These are phyloP conservation scores for Pleurotus ostreatus DNA, from an alignment of 768 basidiomycete genomes.

Conservation along the genomic window DNA sequence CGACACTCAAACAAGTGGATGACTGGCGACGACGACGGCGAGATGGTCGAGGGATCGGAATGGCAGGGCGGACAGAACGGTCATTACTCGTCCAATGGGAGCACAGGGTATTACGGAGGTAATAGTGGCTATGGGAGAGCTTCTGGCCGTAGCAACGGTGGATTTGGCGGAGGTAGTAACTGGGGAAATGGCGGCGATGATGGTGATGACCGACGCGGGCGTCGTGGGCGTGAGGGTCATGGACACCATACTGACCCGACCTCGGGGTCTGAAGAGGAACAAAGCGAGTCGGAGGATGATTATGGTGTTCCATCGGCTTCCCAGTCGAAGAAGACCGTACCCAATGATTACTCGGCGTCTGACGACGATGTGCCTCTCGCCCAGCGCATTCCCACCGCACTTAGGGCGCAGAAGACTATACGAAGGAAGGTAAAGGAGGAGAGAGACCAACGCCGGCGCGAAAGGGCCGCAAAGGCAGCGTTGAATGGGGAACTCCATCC, in stretches of 20 bases:
- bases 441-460: slow-evolving; percentile 50
- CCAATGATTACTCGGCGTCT: slow-evolving; percentile 26
- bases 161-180: slow-evolving; percentile 16
- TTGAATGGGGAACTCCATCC: slow-evolving; percentile 9
- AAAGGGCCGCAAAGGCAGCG: slow-evolving; percentile 31
- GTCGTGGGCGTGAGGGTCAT: slow-evolving; percentile 17
- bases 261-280: slow-evolving; percentile 39
- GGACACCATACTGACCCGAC: slow-evolving; percentile 29
- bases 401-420: slow-evolving; percentile 79
- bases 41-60: slow-evolving; percentile 22
- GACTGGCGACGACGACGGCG: slow-evolving; percentile 10
- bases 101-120: slow-evolving; percentile 6
- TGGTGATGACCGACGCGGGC: slow-evolving; percentile 32
- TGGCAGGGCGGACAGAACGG: slow-evolving; percentile 12
- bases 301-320: slow-evolving; percentile 21
- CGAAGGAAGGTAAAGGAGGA: slow-evolving; percentile 69
- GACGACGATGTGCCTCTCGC: slow-evolving; percentile 87
- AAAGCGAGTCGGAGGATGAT: slow-evolving; percentile 36
- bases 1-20: slow-evolving; percentile 6
- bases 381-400: slow-evolving; percentile 74
- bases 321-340: slow-evolving; percentile 10
- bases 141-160: slow-evolving; percentile 12
- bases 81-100: slow-evolving; percentile 12
- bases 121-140: slow-evolving; percentile 12
- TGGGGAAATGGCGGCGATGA: slow-evolving; percentile 29